Evolutionary conservation across 1,284 basidiomycete genomes (phyloP), one percentile per base, ranked within the genome.

Genomic region (Gomphus bonarii): DNA sequence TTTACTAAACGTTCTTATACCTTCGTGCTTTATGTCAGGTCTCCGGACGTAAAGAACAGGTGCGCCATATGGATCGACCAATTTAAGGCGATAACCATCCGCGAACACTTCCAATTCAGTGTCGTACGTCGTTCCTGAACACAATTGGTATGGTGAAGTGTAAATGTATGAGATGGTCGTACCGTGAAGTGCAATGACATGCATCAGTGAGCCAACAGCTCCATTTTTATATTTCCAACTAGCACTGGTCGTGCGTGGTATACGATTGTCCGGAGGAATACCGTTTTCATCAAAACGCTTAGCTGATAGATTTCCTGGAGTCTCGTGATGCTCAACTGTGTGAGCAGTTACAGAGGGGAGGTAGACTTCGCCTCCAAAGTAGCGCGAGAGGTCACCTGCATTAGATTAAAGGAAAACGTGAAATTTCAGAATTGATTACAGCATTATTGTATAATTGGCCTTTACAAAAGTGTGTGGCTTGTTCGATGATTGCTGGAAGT

Each of bases 321-420:
- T 65, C 60, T 80, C 79, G 69, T 76, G 70, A 65, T 71, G 73
- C 65, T 79, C 75, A 52, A 80, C 72, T 1, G 73, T 74, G 61
- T 74, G 74, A 9, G 76, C 74, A 55, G 61, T 58, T 31, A 65
- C 59, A 31, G 47, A 49, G 25, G 68, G 62, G 47, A 82, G 73
- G 61, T 76, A 72, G 51, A 82, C 79, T 64, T 84, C 81, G 42
- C 82, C 82, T 54, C 80, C 82, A 67, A 85, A 83, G 73, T 84
- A 84, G 58, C 81, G 73, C 49, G 77, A 79, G 25, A 78, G 68
- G 57, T 73, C 72, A 60, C 47, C 47, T 49, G 25, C 47, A 22
- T 9, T 10, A 33, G 12, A 4, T 16, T 3, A 42, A 16, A 14
- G 14, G 12, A 6, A 42, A 16, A 42, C 40, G 12, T 42, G 16